Percentiles rank a stretch among this genome's conserved stretches.
Evolutionary conservation across 2,329 filamentous ascomycete genomes (phyloP).

Genomic region (Claviceps sp.): DNA sequence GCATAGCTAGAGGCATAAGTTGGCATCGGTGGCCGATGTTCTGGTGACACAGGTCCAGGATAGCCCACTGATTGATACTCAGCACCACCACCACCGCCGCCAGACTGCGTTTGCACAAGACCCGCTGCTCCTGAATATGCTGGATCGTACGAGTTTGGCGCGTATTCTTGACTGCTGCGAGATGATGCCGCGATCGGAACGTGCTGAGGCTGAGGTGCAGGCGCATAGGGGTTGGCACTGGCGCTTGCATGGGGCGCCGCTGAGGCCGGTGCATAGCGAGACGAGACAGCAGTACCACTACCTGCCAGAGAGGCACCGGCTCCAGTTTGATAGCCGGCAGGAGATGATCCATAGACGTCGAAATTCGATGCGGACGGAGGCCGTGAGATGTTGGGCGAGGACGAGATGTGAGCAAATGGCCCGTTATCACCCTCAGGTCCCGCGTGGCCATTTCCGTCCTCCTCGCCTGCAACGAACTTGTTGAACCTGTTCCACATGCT

Average conservation of each 20-base stretch:
- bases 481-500: constrained; percentile 88
- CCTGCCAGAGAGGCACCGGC: constrained; percentile 21
- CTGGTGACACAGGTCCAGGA: constrained; percentile 3
- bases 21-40: constrained; percentile 15
- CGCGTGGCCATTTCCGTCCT: constrained; percentile 62
- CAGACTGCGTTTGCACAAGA: constrained; percentile 6
- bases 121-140: constrained; percentile 11
- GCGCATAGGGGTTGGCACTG: constrained; percentile 16
- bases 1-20: background rate
- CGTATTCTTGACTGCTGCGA: background rate
- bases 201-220: constrained; percentile 24
- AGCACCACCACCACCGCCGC: background rate
- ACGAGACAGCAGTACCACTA: constrained; percentile 19
- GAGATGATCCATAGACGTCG: constrained; percentile 53
- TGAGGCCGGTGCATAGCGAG: constrained; percentile 23
- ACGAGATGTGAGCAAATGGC: constrained; percentile 70
- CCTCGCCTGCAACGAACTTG: constrained; percentile 89
- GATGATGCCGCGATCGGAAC: background rate
- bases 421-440: constrained; percentile 52
- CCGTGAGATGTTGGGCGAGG: constrained; percentile 61
- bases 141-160: constrained; percentile 24
- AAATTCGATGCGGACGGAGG: constrained; percentile 57
- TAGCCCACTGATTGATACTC: constrained; percentile 10
- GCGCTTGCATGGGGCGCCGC: constrained; percentile 7
- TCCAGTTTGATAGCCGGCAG: constrained; percentile 15